A percentile compares a stretch with the other conserved stretches of the same genome.
phyloP scores from a whole-genome alignment of 2,329 filamentous ascomycete genomes.

The Trichoderma aggressivum region DNA sequence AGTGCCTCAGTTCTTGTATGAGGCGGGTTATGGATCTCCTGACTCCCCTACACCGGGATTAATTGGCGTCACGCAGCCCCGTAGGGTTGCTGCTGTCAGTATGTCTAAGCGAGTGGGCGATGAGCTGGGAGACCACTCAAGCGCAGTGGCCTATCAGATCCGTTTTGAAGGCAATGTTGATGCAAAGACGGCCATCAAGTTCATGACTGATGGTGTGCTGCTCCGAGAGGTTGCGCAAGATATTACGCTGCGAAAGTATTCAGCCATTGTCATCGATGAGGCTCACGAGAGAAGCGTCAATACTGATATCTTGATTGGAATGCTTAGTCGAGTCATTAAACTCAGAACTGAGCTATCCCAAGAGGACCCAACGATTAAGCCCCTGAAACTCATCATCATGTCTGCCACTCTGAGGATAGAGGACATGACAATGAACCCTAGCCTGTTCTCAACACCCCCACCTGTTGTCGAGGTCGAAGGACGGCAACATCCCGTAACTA shows the following conservation, averaged over 20 bases:
- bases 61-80: conserved; percentile 92
- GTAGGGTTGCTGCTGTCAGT: conserved; percentile 91
- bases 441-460: conserved; percentile 72
- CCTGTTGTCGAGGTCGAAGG: conserved; percentile 88
- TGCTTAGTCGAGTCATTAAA: conserved; percentile 89
- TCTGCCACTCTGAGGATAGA: conserved; percentile 89
- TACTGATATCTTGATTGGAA: conserved; percentile 96
- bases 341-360: conserved; percentile 70
- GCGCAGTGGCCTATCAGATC: conserved; percentile 86
- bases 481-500: conserved; percentile 83
- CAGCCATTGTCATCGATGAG: conserved; percentile 90
- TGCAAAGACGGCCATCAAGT: conserved; percentile 85
- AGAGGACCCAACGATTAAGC: conserved; percentile 68
- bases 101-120: conserved; percentile 90
- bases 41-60: conserved; percentile 80
- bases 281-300: conserved; percentile 97
- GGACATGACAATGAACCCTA: conserved; percentile 81
- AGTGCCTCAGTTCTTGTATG: conserved; percentile 91
- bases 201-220: conserved; percentile 97
- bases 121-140: conserved; percentile 75
- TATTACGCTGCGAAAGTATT: conserved; percentile 84
- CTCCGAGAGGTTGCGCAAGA: conserved; percentile 89
- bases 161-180: conserved; percentile 85
- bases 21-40: conserved; percentile 82
- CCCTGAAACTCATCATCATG: conserved; percentile 95